Evolutionary conservation across 2,329 filamentous ascomycete species (phyloP).

Genomic region (Aspergillus phoenicis): DNA sequence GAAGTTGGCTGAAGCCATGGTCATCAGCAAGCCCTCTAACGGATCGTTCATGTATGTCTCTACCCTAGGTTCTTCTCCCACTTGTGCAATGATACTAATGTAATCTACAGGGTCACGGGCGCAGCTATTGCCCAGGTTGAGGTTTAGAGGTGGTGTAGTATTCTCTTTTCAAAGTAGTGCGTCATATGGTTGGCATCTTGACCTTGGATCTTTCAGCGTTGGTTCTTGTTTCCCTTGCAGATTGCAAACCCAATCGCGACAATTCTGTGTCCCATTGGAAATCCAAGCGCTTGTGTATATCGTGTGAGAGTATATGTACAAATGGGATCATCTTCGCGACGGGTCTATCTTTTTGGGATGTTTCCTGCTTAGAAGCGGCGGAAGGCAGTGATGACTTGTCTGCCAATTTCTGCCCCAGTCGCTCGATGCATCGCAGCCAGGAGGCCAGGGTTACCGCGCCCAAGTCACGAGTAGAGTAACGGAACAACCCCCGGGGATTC

Average conservation of each 20-base stretch:
- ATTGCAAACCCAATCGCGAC: neutral
- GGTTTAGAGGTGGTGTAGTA: constrained; percentile 19
- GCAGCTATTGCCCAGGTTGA: constrained; percentile 40
- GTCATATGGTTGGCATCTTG: constrained; percentile 14
- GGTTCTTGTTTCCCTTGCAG: neutral
- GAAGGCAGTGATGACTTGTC: neutral
- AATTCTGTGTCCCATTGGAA: neutral
- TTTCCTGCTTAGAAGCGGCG: neutral
- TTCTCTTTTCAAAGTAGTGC: constrained; percentile 2
- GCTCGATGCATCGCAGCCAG: no score
- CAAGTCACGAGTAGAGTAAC: no score
- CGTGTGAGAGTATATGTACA: neutral
- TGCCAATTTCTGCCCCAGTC: no score
- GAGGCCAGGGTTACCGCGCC: no score
- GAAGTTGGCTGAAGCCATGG: constrained; percentile 75
- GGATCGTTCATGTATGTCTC: constrained; percentile 47
- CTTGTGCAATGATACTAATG: constrained; percentile 17
- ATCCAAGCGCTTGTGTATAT: neutral
- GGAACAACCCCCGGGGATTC: no score
- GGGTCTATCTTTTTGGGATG: no score
- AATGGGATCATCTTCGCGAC: constrained; percentile 8
- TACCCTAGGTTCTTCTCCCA: neutral
- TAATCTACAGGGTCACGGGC: constrained; percentile 36
- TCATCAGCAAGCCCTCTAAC: constrained; percentile 76
- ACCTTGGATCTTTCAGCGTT: constrained; percentile 8